Percentiles rank a stretch among this genome's conserved stretches.
These are phyloP conservation scores for Didymella exigua DNA, from an alignment of 2,329 filamentous ascomycete genomes.

Conservation along the genomic window DNA sequence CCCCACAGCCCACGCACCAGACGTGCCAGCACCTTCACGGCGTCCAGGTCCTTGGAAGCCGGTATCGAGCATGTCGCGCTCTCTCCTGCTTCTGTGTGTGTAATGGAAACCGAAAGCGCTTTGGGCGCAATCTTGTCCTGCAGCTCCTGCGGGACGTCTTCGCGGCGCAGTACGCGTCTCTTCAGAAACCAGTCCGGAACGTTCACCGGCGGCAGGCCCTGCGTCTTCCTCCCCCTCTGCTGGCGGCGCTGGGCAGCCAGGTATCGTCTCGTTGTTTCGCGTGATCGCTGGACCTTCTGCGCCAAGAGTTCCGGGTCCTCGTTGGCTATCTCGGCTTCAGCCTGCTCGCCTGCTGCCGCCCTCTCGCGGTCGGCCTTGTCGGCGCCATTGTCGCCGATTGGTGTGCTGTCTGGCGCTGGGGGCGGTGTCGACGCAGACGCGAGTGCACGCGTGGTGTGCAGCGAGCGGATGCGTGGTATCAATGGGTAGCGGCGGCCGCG, in stretches of 20 bases:
- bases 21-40: conserved; percentile 30
- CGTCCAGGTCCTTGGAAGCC: conserved; percentile 24
- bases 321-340: conserved; percentile 28
- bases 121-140: conserved; percentile 17
- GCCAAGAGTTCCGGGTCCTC: conserved; percentile 45
- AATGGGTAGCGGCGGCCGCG: conserved; percentile 45
- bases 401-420: conserved; percentile 35
- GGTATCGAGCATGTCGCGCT: conserved; percentile 32
- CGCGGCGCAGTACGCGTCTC: conserved; percentile 54
- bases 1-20: conserved; percentile 35
- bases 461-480: conserved; percentile 36
- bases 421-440: conserved; percentile 38
- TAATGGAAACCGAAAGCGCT: conserved; percentile 31
- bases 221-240: conserved; percentile 39
- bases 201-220: conserved; percentile 49
- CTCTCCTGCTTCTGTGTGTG: conserved; percentile 32
- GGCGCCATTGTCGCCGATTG: conserved; percentile 30
- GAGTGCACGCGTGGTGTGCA: conserved; percentile 42
- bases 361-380: conserved; percentile 28
- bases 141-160: conserved; percentile 32
- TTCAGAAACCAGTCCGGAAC: conserved; percentile 65
- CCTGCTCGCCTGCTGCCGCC: conserved; percentile 25
- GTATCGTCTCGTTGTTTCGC: conserved; percentile 43
- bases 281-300: conserved; percentile 45
- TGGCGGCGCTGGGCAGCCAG: conserved; percentile 43